Evolutionary conservation across 805 yeast species (phyloP).

Genomic region (Vanderwaltozyma polyspora): DNA sequence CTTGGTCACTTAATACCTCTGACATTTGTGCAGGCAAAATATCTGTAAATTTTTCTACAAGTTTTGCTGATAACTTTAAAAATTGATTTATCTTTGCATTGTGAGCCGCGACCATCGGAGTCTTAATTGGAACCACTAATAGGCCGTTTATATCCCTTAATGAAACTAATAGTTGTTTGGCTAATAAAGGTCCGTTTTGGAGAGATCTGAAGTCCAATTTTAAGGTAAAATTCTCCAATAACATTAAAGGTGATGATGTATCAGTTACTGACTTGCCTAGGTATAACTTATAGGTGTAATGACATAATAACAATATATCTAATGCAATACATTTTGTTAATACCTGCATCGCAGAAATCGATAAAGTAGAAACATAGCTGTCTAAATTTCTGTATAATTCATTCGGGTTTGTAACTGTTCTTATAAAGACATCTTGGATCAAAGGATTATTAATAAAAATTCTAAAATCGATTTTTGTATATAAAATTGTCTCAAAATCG

Average conservation of each 20-base stretch:
- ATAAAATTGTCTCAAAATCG: conserved; percentile 29
- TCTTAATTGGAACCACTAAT: conserved; percentile 16
- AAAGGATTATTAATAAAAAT: conserved; percentile 31
- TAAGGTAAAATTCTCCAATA: conserved; percentile 23
- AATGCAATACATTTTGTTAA: conserved; percentile 33
- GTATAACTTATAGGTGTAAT: conserved; percentile 29
- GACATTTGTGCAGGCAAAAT: conserved; percentile 29
- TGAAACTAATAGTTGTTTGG: conserved; percentile 21
- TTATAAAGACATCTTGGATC: conserved; percentile 24
- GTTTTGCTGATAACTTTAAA: conserved; percentile 23
- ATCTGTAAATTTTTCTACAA: conserved; percentile 33
- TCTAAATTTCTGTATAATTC: conserved; percentile 22
- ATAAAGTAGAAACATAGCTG: conserved; percentile 22
- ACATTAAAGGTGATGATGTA: conserved; percentile 21
- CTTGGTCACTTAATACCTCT: conserved; percentile 30
- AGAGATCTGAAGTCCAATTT: conserved; percentile 18
- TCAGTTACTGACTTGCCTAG: conserved; percentile 20
- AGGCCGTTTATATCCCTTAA: conserved; percentile 26
- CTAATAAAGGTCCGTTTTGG: conserved; percentile 24
- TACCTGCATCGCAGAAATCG: conserved; percentile 29
- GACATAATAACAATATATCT: conserved; percentile 36
- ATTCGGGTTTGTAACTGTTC: conserved; percentile 24
- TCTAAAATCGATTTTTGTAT: conserved; percentile 40
- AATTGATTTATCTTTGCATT: conserved; percentile 20
- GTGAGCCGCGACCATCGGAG: conserved; percentile 16